phyloP scores from a whole-genome alignment of 2,329 filamentous ascomycete species.

The Alternaria sp. region DNA sequence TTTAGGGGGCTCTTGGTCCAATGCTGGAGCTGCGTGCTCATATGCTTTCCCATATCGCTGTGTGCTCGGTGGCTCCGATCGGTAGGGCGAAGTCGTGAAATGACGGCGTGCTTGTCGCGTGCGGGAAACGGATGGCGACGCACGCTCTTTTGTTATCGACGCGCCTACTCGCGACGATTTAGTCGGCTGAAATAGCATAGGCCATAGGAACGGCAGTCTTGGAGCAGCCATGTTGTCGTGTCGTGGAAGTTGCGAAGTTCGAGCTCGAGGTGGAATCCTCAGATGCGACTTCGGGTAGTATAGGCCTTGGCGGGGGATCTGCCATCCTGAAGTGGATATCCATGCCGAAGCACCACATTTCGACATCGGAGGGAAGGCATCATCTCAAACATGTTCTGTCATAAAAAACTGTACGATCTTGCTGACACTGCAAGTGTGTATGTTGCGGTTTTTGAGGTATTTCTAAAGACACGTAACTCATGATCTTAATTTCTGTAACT shows the following conservation, averaged over 20 bases:
- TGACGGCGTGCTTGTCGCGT: slow-evolving; percentile 23
- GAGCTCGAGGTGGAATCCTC: slow-evolving; percentile 5
- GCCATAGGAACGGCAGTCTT: slow-evolving; percentile 56
- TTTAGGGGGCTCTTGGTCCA: slow-evolving; percentile 16
- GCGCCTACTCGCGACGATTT: slow-evolving; percentile 28
- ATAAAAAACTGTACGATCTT: neutral
- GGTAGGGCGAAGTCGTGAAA: slow-evolving; percentile 41
- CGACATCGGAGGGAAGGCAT: neutral
- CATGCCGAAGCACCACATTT: slow-evolving; percentile 4
- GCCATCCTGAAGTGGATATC: slow-evolving; percentile 17
- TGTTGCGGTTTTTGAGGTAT: neutral
- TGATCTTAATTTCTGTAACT: neutral
- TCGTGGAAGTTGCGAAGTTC: neutral
- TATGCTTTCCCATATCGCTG: slow-evolving; percentile 58
- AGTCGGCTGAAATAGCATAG: slow-evolving; percentile 50
- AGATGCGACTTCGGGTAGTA: slow-evolving; percentile 15
- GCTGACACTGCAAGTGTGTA: neutral
- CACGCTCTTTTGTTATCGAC: slow-evolving; percentile 11
- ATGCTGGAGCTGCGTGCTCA: slow-evolving; percentile 52
- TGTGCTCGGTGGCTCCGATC: slow-evolving; percentile 36
- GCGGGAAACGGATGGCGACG: slow-evolving; percentile 11
- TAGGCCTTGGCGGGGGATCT: slow-evolving; percentile 19
- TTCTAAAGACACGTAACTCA: neutral
- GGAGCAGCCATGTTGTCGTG: slow-evolving; percentile 50
- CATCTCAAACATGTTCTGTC: neutral